Evolutionary conservation across 208 protist species (phyloP), one percentile per base, ranked within the genome.

Genomic region (Leptomonas pyrrhocoris): DNA sequence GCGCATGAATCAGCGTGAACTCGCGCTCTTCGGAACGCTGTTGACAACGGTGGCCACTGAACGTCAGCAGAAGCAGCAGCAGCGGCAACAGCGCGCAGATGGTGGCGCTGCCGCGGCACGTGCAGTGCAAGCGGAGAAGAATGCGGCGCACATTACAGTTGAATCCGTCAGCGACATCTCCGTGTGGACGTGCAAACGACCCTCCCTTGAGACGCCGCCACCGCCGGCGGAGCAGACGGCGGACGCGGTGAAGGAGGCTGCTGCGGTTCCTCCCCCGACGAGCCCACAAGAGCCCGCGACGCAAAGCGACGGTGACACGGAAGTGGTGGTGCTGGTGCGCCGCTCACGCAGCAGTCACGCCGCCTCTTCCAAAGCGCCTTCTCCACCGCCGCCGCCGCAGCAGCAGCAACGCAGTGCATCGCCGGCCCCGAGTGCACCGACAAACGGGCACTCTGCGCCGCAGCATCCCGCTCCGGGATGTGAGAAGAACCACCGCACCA

Each of bases 121-220:
- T 12, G 9, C 3, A 38, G 7, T 12, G 34, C 34, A 30, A 38
- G 40, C 0, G 58, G n/a, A 21, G 43, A 12, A 15, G n/a, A 43
- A 40, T 7, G 1, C 45, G 28, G 5, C 43, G 9, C 16, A 11
- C 15, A 56, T 66, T n/a, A 19, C 43, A 1, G 40, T 70, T 31
- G 34, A 38, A n/a, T 77, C 63, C 18, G 53, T 45, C 11, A 46
- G 59, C 16, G 63, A 77, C 8, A 56, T 77, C 31, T 58, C 38
- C 7, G 72, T 77, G 9, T 77, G 72, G 72, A 53, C 38, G n/a
- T 66, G 72, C 55, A 69, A 58, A 62, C 71, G 45, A 16, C 23
- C 30, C 1, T 45, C 49, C 2, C 19, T 50, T 1, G 49, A 49
- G 28, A 4, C 15, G 19, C 49, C 55, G 1, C 19, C 19, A 13